Base-by-base conservation (phyloP, 345 rosid species). In the Salix udensis region DNA sequence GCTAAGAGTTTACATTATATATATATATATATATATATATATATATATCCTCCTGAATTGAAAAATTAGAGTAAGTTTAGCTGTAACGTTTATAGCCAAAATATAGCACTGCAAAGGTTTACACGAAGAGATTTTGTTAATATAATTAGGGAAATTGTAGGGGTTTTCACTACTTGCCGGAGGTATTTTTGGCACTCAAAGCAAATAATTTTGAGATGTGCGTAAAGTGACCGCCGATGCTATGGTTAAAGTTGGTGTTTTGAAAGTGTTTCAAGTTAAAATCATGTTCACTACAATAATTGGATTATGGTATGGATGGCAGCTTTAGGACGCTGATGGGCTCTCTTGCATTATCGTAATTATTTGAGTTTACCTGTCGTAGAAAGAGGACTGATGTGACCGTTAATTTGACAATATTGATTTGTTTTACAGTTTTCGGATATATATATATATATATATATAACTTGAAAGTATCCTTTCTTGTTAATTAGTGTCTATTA, bases 261-360 rank as follows among this genome's bases (percentile, higher is more conserved):
- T 42, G 26, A 67, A 18, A 26, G 39, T 64, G 46, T 1, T 2
- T 18, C 28, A 19, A 44, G n/a, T 76, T 60, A 28, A 39, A 44
- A 58, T 23, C 44, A 31, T 62, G 44, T n/a, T 21, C 37, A 77
- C 65, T 70, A 62, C 70, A 31, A 77, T 70, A 61, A 77, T 61
- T 37, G 71, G 67, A 50, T 23, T 46, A 39, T n/a, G 23, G 75
- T 46, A 39, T n/a, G 23, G 75, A 18, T 70, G 80, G 23, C 75
- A 77, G 80, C 39, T 42, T 28, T 71, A 64, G 34, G 75, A 64
- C 61, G 21, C 34, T 66, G 31, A 66, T 21, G 13, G 36, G 64
- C 21, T 60, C 40, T 44, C 61, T 26, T 31, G 23, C 31, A 23
- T 61, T 6, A 34, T 5, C 18, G 39, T 68, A 69, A 60, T 61